A percentile compares a stretch with the other conserved stretches of the same genome.
Conservation (phyloP, 2,329 filamentous ascomycete genomes). For the Exophiala sp. region DNA sequence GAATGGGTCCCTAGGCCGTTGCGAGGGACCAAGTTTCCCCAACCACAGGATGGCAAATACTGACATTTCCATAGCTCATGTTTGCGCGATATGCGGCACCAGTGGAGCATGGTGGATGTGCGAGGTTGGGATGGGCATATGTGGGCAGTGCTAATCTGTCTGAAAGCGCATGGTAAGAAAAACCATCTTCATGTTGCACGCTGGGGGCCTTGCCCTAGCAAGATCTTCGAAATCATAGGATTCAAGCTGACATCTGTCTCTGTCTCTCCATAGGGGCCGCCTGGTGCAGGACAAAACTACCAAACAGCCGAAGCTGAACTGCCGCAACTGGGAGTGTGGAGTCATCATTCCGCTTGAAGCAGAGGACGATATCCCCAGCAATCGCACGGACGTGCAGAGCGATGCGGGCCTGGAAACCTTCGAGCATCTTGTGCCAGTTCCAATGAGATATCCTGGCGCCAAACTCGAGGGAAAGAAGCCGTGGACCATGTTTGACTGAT, state of each 20-base stretch:
- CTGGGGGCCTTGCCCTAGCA: background rate
- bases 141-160: slow-evolving; percentile 87
- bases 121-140: slow-evolving; percentile 64
- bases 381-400: slow-evolving; percentile 16
- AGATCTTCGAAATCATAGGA: background rate
- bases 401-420: slow-evolving; percentile 46
- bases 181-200: background rate
- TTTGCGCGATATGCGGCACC: slow-evolving; percentile 14
- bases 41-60: slow-evolving; percentile 1
- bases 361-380: background rate
- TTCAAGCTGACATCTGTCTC: slow-evolving; percentile 5
- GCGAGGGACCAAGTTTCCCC: no score
- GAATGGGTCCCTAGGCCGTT: no score
- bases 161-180: slow-evolving; percentile 77
- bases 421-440: slow-evolving; percentile 53
- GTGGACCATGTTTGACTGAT: slow-evolving; percentile 38
- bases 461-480: slow-evolving; percentile 43
- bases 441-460: slow-evolving; percentile 56
- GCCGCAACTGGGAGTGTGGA: slow-evolving; percentile 94
- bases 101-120: slow-evolving; percentile 1
- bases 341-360: slow-evolving; percentile 61
- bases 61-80: slow-evolving; percentile 15
- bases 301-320: slow-evolving; percentile 67
- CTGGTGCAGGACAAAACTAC: slow-evolving; percentile 63
- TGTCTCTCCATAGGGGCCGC: slow-evolving; percentile 67